A percentile compares a stretch with the other conserved stretches of the same genome.
phyloP scores from a whole-genome alignment of 805 yeast species.

The Saturnispora diversa region DNA sequence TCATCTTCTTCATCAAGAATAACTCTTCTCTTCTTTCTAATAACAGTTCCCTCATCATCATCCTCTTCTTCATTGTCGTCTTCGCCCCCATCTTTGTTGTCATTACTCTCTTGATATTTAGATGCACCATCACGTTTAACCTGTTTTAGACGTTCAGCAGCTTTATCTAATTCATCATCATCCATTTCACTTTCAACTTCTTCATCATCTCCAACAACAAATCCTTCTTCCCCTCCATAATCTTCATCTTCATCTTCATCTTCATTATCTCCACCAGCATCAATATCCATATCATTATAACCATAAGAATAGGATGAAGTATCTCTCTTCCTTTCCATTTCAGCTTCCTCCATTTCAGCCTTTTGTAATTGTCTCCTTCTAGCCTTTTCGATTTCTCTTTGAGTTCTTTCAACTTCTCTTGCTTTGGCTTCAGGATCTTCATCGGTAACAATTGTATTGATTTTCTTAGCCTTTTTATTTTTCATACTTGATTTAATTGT shows the following conservation, averaged over 20 bases:
- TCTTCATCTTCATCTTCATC: slow-evolving; percentile 20
- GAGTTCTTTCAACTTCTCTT: slow-evolving; percentile 58
- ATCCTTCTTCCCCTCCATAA: slow-evolving; percentile 27
- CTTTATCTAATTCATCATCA: slow-evolving; percentile 38
- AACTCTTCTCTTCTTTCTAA: slow-evolving; percentile 38
- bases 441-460: slow-evolving; percentile 43
- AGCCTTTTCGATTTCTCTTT: slow-evolving; percentile 51
- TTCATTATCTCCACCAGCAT: slow-evolving; percentile 25
- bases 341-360: slow-evolving; percentile 48
- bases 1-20: slow-evolving; percentile 39
- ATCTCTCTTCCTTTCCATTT: slow-evolving; percentile 35
- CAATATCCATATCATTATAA: slow-evolving; percentile 39
- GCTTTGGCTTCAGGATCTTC: slow-evolving; percentile 67
- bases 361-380: slow-evolving; percentile 55
- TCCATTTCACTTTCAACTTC: slow-evolving; percentile 25
- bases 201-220: slow-evolving; percentile 32
- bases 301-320: slow-evolving; percentile 29
- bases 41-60: slow-evolving; percentile 44
- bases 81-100: slow-evolving; percentile 41
- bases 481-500: slow-evolving; percentile 49
- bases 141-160: slow-evolving; percentile 50
- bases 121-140: slow-evolving; percentile 51
- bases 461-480: slow-evolving; percentile 37
- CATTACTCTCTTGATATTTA: slow-evolving; percentile 41
- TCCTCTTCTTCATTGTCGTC: slow-evolving; percentile 41